Evolutionary conservation across 306 rosid species (phyloP).

Genomic region (Vigna radiata): DNA sequence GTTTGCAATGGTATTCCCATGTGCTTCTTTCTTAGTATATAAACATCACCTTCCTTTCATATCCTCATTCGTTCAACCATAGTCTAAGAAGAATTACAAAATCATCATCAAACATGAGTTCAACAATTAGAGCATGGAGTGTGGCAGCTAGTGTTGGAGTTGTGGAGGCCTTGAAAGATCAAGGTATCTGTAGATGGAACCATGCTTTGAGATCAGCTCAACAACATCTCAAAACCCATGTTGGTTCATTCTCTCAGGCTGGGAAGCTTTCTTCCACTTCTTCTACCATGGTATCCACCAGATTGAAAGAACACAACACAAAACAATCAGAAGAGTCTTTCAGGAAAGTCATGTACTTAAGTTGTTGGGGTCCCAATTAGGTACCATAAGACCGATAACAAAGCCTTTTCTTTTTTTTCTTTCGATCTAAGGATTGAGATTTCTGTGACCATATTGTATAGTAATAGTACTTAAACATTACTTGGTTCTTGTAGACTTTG

Average conservation of each 20-base stretch:
- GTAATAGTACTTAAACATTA: not conserved
- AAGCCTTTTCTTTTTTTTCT: not conserved
- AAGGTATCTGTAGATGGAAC: slow-evolving; percentile 65
- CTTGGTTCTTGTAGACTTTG: slow-evolving; percentile 31
- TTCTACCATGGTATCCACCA: slow-evolving; percentile 46
- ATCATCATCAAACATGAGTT: slow-evolving; percentile 42
- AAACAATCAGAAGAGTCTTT: slow-evolving; percentile 70
- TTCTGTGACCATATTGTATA: not conserved
- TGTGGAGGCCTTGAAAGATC: slow-evolving; percentile 62
- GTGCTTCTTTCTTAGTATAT: not conserved
- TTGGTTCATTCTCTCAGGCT: slow-evolving; percentile 49
- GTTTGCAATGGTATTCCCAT: not conserved
- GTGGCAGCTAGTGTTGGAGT: slow-evolving; percentile 53
- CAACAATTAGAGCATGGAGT: slow-evolving; percentile 44
- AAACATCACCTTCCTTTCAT: not conserved
- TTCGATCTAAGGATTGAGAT: not conserved
- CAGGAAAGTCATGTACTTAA: slow-evolving; percentile 69
- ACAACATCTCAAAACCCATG: slow-evolving; percentile 51
- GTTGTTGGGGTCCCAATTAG: slow-evolving; percentile 64
- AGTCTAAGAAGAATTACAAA: not conserved
- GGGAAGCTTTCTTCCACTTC: slow-evolving; percentile 58
- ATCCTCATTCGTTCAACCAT: not conserved
- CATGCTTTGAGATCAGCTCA: slow-evolving; percentile 47
- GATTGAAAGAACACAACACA: slow-evolving; percentile 45
- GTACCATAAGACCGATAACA: not conserved